Evolutionary conservation across 176 grass and related monocot genomes (phyloP), one percentile per base, ranked within the genome.

Genomic region (Hordeum marinum): DNA sequence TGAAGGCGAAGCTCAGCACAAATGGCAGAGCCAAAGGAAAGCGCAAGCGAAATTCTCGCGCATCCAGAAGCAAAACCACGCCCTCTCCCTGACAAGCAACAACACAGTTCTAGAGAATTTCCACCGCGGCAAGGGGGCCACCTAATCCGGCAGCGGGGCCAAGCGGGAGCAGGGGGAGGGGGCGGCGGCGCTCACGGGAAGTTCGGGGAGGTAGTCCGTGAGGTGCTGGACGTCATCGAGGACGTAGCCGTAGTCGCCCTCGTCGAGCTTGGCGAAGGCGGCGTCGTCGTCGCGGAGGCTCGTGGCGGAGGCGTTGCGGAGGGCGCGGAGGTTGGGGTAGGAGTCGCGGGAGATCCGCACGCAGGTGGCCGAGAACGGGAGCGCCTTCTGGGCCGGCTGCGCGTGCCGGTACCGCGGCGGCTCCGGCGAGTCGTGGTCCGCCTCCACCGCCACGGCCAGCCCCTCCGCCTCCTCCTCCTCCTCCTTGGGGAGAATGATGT

Each of bases 211-310:
- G 77, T 96, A 98, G 43, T 98, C 96, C 27, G 78, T 89, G 85
- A 98, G 72, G 78, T 98, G 96, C 80, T 76, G 93, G 8, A 98
- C 96, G 78, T 98, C 96, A 69, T 98, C 96, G 72, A 98, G 91
- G 80, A 98, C 78, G 85, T 96, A 98, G 17, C 96, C 96, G 88
- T 40, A 85, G 27, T 96, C 93, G 12, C 96, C 96, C 18, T 89
- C 78, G 11, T 92, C 63, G 75, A 87, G 72, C 78, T 98, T 98
- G 59, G 73, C 68, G 68, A 55, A 84, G 55, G 64, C 81, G 24
- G 80, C 86, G 45, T 83, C 92, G 15, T 85, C 92, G 45, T 88
- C 72, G 55, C 67, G 87, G 78, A 85, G 60, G 42, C 8, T 27
- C 58, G 32, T 29, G 40, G 66, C 15, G 25, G 90, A 84, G 37